Evolutionary conservation across 2,329 filamentous ascomycete species (phyloP), one percentile per base, ranked within the genome.

Genomic region (Venturia aucupariae): DNA sequence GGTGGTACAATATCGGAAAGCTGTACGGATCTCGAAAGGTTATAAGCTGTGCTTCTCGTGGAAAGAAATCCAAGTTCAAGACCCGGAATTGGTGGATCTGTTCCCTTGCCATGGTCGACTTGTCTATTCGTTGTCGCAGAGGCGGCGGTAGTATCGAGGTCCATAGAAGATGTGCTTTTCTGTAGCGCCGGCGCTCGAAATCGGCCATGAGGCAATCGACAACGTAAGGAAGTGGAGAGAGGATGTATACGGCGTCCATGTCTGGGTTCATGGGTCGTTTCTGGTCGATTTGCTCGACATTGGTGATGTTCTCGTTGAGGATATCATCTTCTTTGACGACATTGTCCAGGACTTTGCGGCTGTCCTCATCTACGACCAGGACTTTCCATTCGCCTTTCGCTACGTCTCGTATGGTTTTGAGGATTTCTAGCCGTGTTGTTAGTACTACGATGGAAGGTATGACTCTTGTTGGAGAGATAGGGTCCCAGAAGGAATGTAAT

Each of bases 1-100:
- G 93, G 73, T 99, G 93, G 77, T 89, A 99, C 66, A 99, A 81
- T 62, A 92, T 84, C 0, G 92, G 92, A 72, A 99, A 99, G 77
- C 93, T 97, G 87, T 89, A 96, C 0, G 94, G 93, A 73, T 99
- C 93, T 72, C 90, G 83, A 71, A 99, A 97, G 0, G 91, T 96
- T 70, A 97, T 81, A 48, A 99, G 79, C 71, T 95, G 90, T 7
- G 92, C 94, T 78, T 99, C 94, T 71, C 91, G 86, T 6, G 94
- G 92, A 72, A 86, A 93, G 75, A 88, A 99, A 75, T 97, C 90
- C 73, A 96, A 84, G 63, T 92, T 90, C 64, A 97, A 80, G 4
- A 92, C 90, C 66, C 88, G 86, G 72, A 92, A 92, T 64, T 87
- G 85, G n/a, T 85, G 86, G 67, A 96, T 90, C 71, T 89, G 85